Percentiles rank a stretch among this genome's conserved stretches.
These are phyloP conservation scores for Lenwebbia sp. DNA, from an alignment of 345 rosid species.

Conservation along the genomic window DNA sequence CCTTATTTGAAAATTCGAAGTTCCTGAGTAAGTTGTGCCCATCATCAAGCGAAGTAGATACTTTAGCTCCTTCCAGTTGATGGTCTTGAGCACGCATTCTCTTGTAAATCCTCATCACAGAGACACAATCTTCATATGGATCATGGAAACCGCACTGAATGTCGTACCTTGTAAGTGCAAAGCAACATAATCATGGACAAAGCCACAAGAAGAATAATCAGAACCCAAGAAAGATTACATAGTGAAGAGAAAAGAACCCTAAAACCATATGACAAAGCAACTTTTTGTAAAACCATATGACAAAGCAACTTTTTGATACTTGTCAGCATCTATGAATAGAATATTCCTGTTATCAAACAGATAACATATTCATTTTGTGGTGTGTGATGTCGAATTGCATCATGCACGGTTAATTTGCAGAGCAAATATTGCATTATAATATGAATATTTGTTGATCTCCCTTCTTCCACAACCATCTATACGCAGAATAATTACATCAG, in stretches of 20 bases:
- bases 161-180: conserved; percentile 27
- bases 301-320: neutral
- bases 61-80: conserved; percentile 8
- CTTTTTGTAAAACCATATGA: neutral
- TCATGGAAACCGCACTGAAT: conserved; percentile 49
- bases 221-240: neutral
- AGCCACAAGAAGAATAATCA: neutral
- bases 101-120: conserved; percentile 69
- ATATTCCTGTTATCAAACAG: neutral
- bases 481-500: neutral
- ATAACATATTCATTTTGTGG: neutral
- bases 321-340: neutral
- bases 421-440: neutral
- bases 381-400: neutral
- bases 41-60: neutral
- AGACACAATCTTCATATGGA: conserved; percentile 58
- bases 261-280: neutral
- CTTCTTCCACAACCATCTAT: neutral
- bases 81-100: conserved; percentile 51
- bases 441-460: no score
- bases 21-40: neutral
- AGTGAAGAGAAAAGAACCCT: neutral
- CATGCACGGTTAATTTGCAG: neutral
- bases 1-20: conserved; percentile 15
- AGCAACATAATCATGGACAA: neutral